Evolutionary conservation across 306 rosid genomes (phyloP), one percentile per base, ranked within the genome.

Genomic region (Lupinus albus): DNA sequence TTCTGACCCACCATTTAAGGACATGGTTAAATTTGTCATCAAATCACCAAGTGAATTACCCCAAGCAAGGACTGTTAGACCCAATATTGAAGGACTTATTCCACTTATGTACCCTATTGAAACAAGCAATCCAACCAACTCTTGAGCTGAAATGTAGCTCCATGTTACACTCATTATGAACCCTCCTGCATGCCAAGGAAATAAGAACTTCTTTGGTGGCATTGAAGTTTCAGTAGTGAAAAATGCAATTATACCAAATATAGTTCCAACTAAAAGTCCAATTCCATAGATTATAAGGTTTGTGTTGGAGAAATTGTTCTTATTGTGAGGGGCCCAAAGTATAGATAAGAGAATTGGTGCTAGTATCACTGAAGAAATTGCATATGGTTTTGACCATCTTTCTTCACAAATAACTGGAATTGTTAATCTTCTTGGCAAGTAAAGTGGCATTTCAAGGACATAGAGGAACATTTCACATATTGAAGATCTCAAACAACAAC

Each of bases 41-140:
- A 82, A 67, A 74, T 82, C 86, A n/a, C 86, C 86, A 16, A 82
- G 10, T 64, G 85, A 81, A 47, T 81, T 54, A 3, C 85, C 85
- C 85, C 85, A 81, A 0, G 85, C 85, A 57, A 81, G 76, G 49
- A 81, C 67, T 2, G 82, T 81, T 30, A 81, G 38, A 12, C 80
- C 85, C 8, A 81, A 38, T 9, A 81, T 64, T 64, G 85, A 81
- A 59, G 85, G 82, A 70, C 72, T 78, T 8, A 81, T 69, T 59
- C 72, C 74, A 51, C 51, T 69, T 8, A 77, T 69, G 44, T 18
- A 35, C 0, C 85, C 85, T 36, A 81, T 50, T 45, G 85, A 48
- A 67, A 77, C 77, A 21, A 81, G 50, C 47, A 81, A 60, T 1
- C 80, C 86, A 8, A 82, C 80, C 20, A 82, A 58, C 30, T 82